Evolutionary conservation across 106 monocot genomes (phyloP), one percentile per base, ranked within the genome.

Genomic region (Dendrobium huoshanense): DNA sequence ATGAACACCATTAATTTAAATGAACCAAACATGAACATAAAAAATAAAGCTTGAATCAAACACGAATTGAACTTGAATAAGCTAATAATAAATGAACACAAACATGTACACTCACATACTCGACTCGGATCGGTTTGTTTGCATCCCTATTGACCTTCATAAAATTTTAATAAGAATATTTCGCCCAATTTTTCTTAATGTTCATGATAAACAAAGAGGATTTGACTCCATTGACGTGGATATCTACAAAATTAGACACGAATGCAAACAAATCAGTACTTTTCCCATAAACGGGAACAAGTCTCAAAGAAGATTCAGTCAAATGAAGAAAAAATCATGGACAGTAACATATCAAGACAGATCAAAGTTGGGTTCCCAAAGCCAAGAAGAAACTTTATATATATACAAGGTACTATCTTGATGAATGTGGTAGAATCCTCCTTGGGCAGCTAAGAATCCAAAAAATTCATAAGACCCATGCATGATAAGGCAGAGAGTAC

Each of bases 401-500:
- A 70, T 70, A 70, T 37, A 37, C 4, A 70, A n/a, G 9, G 7
- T 4, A 4, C 2, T n/a, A 61, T 19, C 9, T 37, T 15, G 13
- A 70, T 70, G 5, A 29, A 70, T 17, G 61, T 61, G 61, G 61
- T 6, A 61, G 61, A 61, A 61, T 7, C 22, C 61, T n/a, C 51
- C 0, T 51, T 3, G 51, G 51, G 51, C 61, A n/a, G 4, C 22
- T 22, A 22, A 20, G 61, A 61, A 61, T 5, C 15, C 31, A 24
- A 65, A 7, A 1, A 29, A 16, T 70, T 70, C 70, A 70, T 70
- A 70, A 42, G 74, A 44, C 83, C 75, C 83, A 48, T 77, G 67
- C 79, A 67, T 79, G 79, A 79, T 47, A 42, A 75, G 79, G 37
- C 33, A 19, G 86, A 86, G 86, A 86, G 79, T 54, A 72, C 73